Evolutionary conservation across 2,329 filamentous ascomycete genomes (phyloP).

Genomic region (Colletotrichum melonis): DNA sequence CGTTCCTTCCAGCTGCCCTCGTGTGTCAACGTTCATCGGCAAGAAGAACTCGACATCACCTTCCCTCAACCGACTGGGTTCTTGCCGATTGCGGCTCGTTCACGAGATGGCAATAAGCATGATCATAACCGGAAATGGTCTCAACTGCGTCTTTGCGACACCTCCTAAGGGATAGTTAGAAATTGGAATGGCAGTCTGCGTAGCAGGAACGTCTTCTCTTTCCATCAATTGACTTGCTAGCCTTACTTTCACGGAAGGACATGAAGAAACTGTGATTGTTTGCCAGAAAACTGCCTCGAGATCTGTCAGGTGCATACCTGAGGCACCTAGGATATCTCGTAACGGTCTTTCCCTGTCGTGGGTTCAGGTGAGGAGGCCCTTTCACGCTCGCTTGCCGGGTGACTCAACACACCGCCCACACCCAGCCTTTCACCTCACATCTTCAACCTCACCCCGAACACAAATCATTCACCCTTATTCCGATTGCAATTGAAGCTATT

Average conservation of each 20-base stretch:
- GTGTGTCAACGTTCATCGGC: not conserved
- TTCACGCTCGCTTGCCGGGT: not conserved
- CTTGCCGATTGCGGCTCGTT: not conserved
- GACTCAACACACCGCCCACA: constrained; percentile 1
- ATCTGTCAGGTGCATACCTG: no score
- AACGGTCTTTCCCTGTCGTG: not conserved
- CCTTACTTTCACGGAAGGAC: no score
- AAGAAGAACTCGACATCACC: not conserved
- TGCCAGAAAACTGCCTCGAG: no score
- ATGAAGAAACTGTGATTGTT: no score
- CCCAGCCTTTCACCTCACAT: not conserved
- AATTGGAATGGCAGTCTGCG: no score
- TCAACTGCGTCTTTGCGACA: no score
- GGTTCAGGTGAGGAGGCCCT: not conserved
- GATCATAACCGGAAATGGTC: no score
- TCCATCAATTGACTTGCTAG: no score
- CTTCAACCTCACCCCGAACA: not conserved
- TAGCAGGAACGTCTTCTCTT: no score
- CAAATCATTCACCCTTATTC: not conserved
- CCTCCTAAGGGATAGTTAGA: no score
- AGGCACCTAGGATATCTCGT: no score
- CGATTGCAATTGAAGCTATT: not conserved
- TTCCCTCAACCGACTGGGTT: not conserved
- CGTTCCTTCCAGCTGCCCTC: not conserved
- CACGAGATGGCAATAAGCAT: no score